Base-by-base conservation (phyloP, 2,329 filamentous ascomycete species). In the Aspergillus thermomutatus region DNA sequence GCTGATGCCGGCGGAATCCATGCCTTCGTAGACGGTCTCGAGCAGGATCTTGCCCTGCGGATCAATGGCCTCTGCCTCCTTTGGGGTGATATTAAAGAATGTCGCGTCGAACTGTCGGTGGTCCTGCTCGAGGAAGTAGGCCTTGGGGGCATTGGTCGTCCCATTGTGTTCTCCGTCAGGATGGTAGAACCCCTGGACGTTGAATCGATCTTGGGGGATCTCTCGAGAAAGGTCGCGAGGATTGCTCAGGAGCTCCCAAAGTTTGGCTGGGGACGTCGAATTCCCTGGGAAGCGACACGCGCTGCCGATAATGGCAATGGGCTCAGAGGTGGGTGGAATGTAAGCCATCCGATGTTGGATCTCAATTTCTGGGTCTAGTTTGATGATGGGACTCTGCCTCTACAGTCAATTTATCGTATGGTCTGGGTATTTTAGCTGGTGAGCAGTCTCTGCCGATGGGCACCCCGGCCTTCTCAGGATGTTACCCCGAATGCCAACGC, bases 241-340 rank as follows among this genome's bases (percentile, higher is more conserved):
- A 9, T 46, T 23, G 6, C 25, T 25, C 3, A 61, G 45, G 7
- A 62, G 47, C 11, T 58, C 55, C 60, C 60, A 62, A 1, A 62
- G 31, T 19, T 60, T 54, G 2, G 53, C 34, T 0, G 57, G 49
- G 2, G 50, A 50, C 11, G 10, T 28, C 0, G 53, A 51, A 3
- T 52, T 53, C 3, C 57, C 60, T 1, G 60, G 55, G 26, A 62
- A 60, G 5, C 60, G 55, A 37, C 57, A 60, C 3, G 27, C 45
- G n/a, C 25, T 55, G 10, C 60, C 60, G 8, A 62, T 37, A 19
- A 62, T 54, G 14, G 57, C 60, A 40, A 62, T 56, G 14, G 57
- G 60, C 23, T 58, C 53, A 19, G n/a, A n/a, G n/a, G n/a, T n/a
- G n/a, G n/a, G n/a, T n/a, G n/a, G n/a, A n/a, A n/a, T n/a, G n/a